These are phyloP conservation scores for Neofusicoccum sp. DNA, from an alignment of 2,329 filamentous ascomycete genomes.

Conservation along the genomic window DNA sequence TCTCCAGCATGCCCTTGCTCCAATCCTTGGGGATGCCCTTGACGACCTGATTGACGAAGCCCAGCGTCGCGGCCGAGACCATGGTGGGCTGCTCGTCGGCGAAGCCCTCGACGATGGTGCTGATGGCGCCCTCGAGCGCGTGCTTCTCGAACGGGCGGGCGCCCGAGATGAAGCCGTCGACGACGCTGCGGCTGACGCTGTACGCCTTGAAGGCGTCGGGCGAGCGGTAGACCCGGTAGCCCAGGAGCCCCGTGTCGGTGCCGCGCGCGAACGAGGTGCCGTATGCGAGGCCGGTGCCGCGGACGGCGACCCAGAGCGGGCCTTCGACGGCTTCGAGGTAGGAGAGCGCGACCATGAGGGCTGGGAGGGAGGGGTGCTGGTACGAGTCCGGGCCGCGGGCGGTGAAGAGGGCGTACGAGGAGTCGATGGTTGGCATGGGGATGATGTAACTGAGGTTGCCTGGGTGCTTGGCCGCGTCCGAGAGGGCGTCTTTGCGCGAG, in stretches of 20 bases:
- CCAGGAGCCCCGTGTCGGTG: slow-evolving; percentile 74
- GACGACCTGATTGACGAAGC: slow-evolving; percentile 80
- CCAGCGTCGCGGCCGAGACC: slow-evolving; percentile 74
- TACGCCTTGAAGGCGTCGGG: slow-evolving; percentile 89
- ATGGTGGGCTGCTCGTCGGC: slow-evolving; percentile 89
- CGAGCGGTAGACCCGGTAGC: slow-evolving; percentile 85
- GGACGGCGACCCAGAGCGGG: slow-evolving; percentile 88
- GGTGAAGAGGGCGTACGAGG: slow-evolving; percentile 79
- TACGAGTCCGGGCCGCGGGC: slow-evolving; percentile 72
- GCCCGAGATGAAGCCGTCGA: slow-evolving; percentile 72
- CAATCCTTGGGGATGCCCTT: slow-evolving; percentile 73
- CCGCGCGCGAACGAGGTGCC: slow-evolving; percentile 77
- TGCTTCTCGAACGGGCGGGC: slow-evolving; percentile 71
- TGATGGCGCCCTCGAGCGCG: slow-evolving; percentile 86
- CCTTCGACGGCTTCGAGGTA: slow-evolving; percentile 94
- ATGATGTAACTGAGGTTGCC: slow-evolving; percentile 76
- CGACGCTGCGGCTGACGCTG: slow-evolving; percentile 68
- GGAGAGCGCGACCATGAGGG: slow-evolving; percentile 81
- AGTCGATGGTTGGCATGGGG: slow-evolving; percentile 89
- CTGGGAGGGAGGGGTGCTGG: slow-evolving; percentile 73
- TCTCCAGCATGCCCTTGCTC: slow-evolving; percentile 71
- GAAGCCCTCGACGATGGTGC: slow-evolving; percentile 79
- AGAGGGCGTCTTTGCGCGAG: slow-evolving; percentile 69
- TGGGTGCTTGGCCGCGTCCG: slow-evolving; percentile 68
- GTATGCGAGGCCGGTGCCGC: slow-evolving; percentile 91